Base-by-base conservation (phyloP, 352 stramenopile genomes). In the Phytophthora hybrid region DNA sequence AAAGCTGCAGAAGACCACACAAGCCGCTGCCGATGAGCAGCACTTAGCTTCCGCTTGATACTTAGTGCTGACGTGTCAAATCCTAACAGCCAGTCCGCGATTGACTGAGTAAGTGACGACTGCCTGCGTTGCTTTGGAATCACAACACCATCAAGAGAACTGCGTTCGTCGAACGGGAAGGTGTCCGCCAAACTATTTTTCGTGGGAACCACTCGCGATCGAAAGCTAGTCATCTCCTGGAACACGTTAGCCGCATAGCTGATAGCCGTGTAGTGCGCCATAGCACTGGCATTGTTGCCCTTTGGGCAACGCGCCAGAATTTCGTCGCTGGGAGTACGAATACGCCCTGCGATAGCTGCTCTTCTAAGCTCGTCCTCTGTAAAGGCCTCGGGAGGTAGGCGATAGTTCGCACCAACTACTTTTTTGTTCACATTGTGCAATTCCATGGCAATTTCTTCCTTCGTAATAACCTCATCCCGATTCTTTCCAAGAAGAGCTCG, bases 251-350 rank as follows among this genome's bases (percentile, higher is more conserved):
- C 87, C 0, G 84, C 77, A 21, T 90, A 82, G 51, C 85, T 89
- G 16, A 93, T 63, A 0, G 87, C 87, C 0, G 87, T 83, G 63
- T 93, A 93, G 53, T 87, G 80, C 2, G 87, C 83, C 87, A 93
- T 93, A 5, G 82, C 77, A 26, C 67, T 73, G 4, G 84, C 84
- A 57, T 93, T 93, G 14, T 71, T 63, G 1, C 80, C 87, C 0
- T 66, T 59, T 2, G 87, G 83, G 32, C 84, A 93, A 8, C 72
- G 78, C 6, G 66, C 59, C 0, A 91, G 73, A 65, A 92, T 84
- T 31, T 72, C 59, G 21, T 90, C 69, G 0, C 74, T 83, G 21
- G 87, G 83, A 0, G 77, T 81, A 41, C 80, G 82, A 66, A 93
- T 94, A 26, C 82, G 83, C 4, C 84, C 79, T 32, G 64, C 31